Base-by-base conservation (phyloP, 2,329 filamentous ascomycete genomes). In the Aspergillus sp. region DNA sequence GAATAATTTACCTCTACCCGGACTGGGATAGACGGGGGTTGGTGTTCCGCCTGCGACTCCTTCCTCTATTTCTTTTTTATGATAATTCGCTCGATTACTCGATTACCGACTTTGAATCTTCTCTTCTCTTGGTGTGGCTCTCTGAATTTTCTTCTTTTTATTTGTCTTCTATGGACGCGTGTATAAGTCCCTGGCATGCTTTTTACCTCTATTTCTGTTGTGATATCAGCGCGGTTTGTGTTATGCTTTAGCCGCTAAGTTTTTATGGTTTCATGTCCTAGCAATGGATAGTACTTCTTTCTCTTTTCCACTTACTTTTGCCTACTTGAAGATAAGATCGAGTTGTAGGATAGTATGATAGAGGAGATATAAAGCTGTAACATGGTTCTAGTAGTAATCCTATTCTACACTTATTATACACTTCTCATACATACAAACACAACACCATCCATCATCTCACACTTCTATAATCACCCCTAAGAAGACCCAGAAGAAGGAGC, bases 211-310 rank as follows among this genome's bases (percentile, higher is more conserved):
- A 53, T 63, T 56, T 61, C 25, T 58, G 62, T 62, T 62, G 59
- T 50, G 47, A 67, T 69, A 67, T 69, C 66, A 67, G 66, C 62
- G 64, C 55, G 57, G 32, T 50, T 64, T 17, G 42, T 54, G 44
- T 58, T 54, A 8, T 36, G 10, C 36, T 61, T 63, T 60, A 41
- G 54, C 23, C 57, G 59, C 52, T 36, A 36, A 36, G 32, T 25
- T 53, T 51, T 52, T 47, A 48, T 59, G 62, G 30, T 48, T 48
- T 47, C 60, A 57, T 54, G 51, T 60, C 52, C 59, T 60, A 62
- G 50, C 36, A 64, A 66, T 61, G 54, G 55, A 64, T 57, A 44
- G 52, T 58, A 19, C 61, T 30, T 17, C n/a, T 17, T 56, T 41
- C 39, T 38, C 39, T 49, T 57, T 42, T 27, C 13, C 23, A 54